These are phyloP conservation scores for Backusella liffmaniae DNA, from an alignment of 192 early-diverging fungal species.

Conservation along the genomic window DNA sequence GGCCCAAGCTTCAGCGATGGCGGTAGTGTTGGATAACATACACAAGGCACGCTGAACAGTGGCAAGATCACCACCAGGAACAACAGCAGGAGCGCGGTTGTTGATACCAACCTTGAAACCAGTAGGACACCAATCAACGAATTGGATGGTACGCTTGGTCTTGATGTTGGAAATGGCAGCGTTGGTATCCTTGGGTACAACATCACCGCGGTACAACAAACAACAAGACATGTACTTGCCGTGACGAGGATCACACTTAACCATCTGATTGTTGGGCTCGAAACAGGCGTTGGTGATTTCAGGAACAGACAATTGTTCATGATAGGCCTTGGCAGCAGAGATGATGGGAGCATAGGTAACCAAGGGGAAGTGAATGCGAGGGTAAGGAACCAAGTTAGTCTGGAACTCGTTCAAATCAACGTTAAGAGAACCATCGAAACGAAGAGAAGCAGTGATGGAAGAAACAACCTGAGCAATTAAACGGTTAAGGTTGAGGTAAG, in stretches of 20 bases:
- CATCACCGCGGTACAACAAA: constrained; percentile 76
- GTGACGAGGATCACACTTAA: constrained; percentile 88
- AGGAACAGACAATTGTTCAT: constrained; percentile 88
- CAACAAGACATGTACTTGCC: constrained; percentile 92
- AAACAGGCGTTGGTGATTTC: constrained; percentile 81
- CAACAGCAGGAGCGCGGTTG: constrained; percentile 40
- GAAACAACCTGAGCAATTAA: constrained; percentile 71
- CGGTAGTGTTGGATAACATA: constrained; percentile 89
- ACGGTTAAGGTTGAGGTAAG: constrained; percentile 63
- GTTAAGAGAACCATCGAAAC: constrained; percentile 92
- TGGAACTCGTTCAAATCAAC: constrained; percentile 96
- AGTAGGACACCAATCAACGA: constrained; percentile 98
- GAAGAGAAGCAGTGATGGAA: constrained; percentile 74
- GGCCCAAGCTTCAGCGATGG: constrained; percentile 89
- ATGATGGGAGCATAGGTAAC: constrained; percentile 95
- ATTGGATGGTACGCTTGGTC: constrained; percentile 66
- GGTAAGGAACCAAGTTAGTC: constrained; percentile 89
- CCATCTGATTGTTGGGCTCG: constrained; percentile 95
- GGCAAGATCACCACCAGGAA: constrained; percentile 83
- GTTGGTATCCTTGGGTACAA: constrained; percentile 78
- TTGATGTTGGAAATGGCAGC: constrained; percentile 66
- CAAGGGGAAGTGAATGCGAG: constrained; percentile 99
- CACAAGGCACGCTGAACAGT: constrained; percentile 77
- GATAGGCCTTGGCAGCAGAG: constrained; percentile 71
- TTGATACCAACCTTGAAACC: constrained; percentile 77